These are phyloP conservation scores for Selaginella tamariscina DNA, from an alignment of 75 land plant species.

Conservation along the genomic window DNA sequence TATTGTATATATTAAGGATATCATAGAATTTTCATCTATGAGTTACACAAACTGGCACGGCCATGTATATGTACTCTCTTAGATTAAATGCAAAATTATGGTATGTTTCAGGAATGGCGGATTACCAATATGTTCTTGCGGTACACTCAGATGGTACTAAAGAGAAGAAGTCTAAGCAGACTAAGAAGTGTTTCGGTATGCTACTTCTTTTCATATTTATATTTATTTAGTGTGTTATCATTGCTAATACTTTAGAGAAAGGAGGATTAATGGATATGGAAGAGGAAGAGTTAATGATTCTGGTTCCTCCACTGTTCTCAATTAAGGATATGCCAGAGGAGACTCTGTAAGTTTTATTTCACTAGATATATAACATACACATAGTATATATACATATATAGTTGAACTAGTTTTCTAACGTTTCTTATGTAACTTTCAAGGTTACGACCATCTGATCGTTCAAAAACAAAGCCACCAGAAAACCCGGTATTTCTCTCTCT, in stretches of 20 bases:
- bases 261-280: conserved; percentile 45
- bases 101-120: conserved; percentile 61
- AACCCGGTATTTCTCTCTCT: background rate
- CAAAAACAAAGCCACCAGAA: conserved; percentile 25
- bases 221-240: background rate
- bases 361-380: background rate
- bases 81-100: no score
- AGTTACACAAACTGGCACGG: no score
- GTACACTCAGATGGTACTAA: conserved; percentile 57
- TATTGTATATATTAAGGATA: no score
- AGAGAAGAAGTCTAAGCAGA: conserved; percentile 37
- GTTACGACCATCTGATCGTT: conserved; percentile 27
- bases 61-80: no score
- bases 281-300: conserved; percentile 61
- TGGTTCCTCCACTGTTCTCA: conserved; percentile 77
- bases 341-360: conserved; percentile 47
- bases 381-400: conserved; percentile 9
- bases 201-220: background rate
- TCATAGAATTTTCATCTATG: no score
- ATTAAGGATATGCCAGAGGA: conserved; percentile 73
- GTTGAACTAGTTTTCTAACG: background rate
- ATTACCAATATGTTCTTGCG: conserved; percentile 79
- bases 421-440: conserved; percentile 14
- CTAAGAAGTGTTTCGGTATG: background rate
- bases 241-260: conserved; percentile 25